phyloP scores from a whole-genome alignment of 495 filamentous ascomycete species.

The Antarctomyces pellizariae region DNA sequence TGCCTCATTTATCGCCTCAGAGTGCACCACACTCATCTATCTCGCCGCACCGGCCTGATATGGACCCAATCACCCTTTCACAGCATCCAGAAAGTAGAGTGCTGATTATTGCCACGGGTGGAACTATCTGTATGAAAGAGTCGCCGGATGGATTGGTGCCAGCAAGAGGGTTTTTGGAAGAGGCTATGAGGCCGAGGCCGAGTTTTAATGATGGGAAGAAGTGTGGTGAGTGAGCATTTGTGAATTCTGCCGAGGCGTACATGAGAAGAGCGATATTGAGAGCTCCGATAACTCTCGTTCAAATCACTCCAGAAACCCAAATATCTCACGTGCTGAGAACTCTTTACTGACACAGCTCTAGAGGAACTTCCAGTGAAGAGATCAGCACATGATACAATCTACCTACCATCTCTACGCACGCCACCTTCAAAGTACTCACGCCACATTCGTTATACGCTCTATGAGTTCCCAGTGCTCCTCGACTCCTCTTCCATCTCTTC shows the following conservation, averaged over 20 bases:
- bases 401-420: conserved; percentile 43
- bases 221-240: conserved; percentile 18
- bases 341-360: conserved; percentile 1
- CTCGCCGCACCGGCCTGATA: no score
- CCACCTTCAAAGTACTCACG: conserved; percentile 61
- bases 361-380: conserved; percentile 9
- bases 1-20: no score
- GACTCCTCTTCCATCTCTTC: conserved; percentile 87
- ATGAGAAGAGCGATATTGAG: no score
- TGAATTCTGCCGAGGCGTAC: background rate
- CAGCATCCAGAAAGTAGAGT: conserved; percentile 46
- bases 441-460: conserved; percentile 63
- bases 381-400: conserved; percentile 15
- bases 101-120: conserved; percentile 80
- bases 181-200: conserved; percentile 59
- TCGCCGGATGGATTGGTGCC: conserved; percentile 42
- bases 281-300: no score
- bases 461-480: conserved; percentile 70
- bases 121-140: conserved; percentile 85
- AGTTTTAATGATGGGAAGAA: conserved; percentile 72
- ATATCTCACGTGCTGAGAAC: no score
- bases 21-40: conserved; percentile 14
- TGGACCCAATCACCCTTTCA: no score
- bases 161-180: conserved; percentile 60
- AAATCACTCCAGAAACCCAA: no score